phyloP scores from a whole-genome alignment of 2,329 filamentous ascomycete species.

The Ophidiomyces ophidiicola region DNA sequence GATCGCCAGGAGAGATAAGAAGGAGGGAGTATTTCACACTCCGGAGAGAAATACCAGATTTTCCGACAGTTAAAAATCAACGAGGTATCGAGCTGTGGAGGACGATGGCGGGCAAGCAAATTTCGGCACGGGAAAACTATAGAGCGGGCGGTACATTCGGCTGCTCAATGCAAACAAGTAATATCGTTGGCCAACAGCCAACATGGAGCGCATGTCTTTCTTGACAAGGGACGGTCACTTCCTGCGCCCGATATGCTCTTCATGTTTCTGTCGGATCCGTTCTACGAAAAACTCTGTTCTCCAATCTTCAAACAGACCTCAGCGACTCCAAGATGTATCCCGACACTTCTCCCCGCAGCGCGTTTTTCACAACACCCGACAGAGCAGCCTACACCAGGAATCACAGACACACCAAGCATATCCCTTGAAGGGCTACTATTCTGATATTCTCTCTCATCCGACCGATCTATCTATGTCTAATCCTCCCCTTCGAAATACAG shows the following conservation, averaged over 20 bases:
- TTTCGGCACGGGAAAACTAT: too few relatives aligned
- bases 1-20: too few relatives aligned
- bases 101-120: too few relatives aligned
- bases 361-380: slow-evolving; percentile 4
- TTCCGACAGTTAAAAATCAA: too few relatives aligned
- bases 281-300: background rate
- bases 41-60: too few relatives aligned
- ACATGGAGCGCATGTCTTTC: slow-evolving; percentile 12
- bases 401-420: slow-evolving; percentile 24
- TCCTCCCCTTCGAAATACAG: slow-evolving; percentile 7
- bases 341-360: slow-evolving; percentile 1
- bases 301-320: slow-evolving; percentile 1
- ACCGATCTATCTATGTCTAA: slow-evolving; percentile 15
- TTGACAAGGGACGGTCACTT: background rate
- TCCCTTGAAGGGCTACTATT: slow-evolving; percentile 35
- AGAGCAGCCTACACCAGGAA: background rate
- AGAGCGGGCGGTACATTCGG: too few relatives aligned
- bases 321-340: background rate
- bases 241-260: slow-evolving; percentile 5
- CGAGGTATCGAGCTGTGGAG: too few relatives aligned
- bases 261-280: slow-evolving; percentile 5
- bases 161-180: too few relatives aligned
- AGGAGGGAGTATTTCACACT: too few relatives aligned
- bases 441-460: slow-evolving; percentile 29
- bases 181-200: background rate